These are phyloP conservation scores for Fusarium nematophilum DNA, from an alignment of 2,329 filamentous ascomycete species.

Conservation along the genomic window DNA sequence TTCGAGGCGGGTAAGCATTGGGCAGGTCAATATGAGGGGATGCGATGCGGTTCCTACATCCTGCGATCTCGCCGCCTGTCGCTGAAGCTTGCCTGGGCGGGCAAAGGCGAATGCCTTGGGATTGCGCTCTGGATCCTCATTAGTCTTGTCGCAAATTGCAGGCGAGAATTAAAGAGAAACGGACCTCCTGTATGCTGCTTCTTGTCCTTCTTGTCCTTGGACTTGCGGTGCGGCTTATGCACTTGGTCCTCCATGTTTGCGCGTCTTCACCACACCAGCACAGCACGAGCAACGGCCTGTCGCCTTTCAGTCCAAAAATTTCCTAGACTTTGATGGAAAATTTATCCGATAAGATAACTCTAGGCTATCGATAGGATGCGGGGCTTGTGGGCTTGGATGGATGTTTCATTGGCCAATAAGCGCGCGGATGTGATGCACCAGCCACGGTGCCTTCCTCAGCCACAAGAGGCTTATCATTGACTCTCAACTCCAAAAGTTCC, in stretches of 20 bases:
- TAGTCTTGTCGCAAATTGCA: constrained; percentile 25
- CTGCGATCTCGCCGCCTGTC: constrained; percentile 77
- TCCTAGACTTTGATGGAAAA: constrained; percentile 35
- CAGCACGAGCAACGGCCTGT: constrained; percentile 1
- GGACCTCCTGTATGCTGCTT: constrained; percentile 49
- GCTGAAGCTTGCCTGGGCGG: constrained; percentile 82
- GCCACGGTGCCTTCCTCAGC: not conserved
- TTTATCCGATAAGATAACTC: constrained; percentile 37
- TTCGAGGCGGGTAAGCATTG: constrained; percentile 38
- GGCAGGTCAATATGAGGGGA: not conserved
- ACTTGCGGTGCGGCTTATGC: constrained; percentile 86
- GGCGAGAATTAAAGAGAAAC: not conserved
- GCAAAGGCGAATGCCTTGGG: constrained; percentile 91
- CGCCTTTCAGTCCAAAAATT: constrained; percentile 40
- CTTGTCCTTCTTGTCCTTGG: constrained; percentile 87
- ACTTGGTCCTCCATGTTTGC: constrained; percentile 81
- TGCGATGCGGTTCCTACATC: constrained; percentile 64
- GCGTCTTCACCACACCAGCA: constrained; percentile 38
- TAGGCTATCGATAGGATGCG: constrained; percentile 36
- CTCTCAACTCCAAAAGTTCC: not conserved
- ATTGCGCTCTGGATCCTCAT: constrained; percentile 70
- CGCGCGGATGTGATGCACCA: not conserved
- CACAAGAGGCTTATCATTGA: constrained; percentile 17
- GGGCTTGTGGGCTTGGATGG: not conserved
- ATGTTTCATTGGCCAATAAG: constrained; percentile 1